Evolutionary conservation across 345 rosid species (phyloP).

Genomic region (rapeseed (Brassica napus)): DNA sequence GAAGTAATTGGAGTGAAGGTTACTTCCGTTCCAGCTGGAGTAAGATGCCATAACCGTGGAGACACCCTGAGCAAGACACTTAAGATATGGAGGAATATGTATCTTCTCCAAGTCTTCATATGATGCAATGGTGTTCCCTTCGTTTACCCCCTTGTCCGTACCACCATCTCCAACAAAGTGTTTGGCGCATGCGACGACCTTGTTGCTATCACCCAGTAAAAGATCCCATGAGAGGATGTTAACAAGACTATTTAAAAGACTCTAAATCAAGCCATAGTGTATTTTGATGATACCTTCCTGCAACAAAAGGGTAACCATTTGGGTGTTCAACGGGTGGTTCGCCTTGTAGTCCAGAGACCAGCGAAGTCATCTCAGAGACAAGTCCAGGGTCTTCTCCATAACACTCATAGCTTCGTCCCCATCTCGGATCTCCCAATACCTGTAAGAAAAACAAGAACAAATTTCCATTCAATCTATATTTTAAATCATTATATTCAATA

Average conservation of each 20-base stretch:
- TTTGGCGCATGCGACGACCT: slow-evolving; percentile 83
- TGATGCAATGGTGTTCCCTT: slow-evolving; percentile 69
- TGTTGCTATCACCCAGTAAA: slow-evolving; percentile 45
- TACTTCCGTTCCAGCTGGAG: slow-evolving; percentile 82
- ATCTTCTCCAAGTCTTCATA: slow-evolving; percentile 72
- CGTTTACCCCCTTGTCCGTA: slow-evolving; percentile 70
- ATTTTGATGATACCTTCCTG: slow-evolving; percentile 60
- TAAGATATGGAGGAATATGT: slow-evolving; percentile 78
- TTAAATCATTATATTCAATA: neutral
- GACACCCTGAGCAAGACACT: slow-evolving; percentile 77
- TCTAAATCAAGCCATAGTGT: neutral
- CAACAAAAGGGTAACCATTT: slow-evolving; percentile 77
- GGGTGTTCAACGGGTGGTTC: slow-evolving; percentile 64
- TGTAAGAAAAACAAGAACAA: slow-evolving; percentile 12
- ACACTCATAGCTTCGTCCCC: slow-evolving; percentile 90
- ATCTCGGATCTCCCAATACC: slow-evolving; percentile 82
- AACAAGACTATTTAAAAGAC: neutral
- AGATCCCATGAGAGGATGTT: neutral
- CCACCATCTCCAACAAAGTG: slow-evolving; percentile 99
- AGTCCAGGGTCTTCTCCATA: slow-evolving; percentile 69
- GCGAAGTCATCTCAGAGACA: slow-evolving; percentile 69
- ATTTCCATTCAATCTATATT: neutral
- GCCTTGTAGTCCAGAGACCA: slow-evolving; percentile 79
- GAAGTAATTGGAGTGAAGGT: slow-evolving; percentile 59
- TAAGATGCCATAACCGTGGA: slow-evolving; percentile 89